Evolutionary conservation across 495 filamentous ascomycete species (phyloP), one percentile per base, ranked within the genome.

Genomic region (Clohesyomyces aquaticus): DNA sequence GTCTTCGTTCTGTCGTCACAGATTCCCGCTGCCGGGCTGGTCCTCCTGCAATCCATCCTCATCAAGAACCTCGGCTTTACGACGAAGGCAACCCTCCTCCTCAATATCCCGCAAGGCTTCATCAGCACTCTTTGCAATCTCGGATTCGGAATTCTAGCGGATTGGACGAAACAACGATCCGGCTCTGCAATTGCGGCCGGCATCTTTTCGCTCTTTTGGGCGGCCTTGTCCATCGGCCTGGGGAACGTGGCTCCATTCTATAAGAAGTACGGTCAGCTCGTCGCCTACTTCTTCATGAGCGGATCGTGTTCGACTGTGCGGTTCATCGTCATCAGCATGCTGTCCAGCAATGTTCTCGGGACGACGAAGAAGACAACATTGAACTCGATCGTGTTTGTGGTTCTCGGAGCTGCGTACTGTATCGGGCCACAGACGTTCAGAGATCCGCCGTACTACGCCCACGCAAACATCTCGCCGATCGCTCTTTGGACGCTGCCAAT

Each of bases 81-180:
- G n/a, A n/a, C n/a, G n/a, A n/a, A n/a, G n/a, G n/a, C n/a, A n/a
- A n/a, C n/a, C n/a, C n/a, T n/a, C n/a, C n/a, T n/a, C n/a, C n/a
- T n/a, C n/a, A n/a, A n/a, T n/a, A n/a, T n/a, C n/a, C n/a, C n/a
- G n/a, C n/a, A n/a, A n/a, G n/a, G n/a, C n/a, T n/a, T n/a, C n/a
- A n/a, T n/a, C n/a, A n/a, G n/a, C n/a, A n/a, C n/a, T n/a, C n/a
- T n/a, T n/a, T n/a, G n/a, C n/a, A n/a, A n/a, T n/a, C n/a, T n/a
- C n/a, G n/a, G n/a, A n/a, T n/a, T n/a, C n/a, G n/a, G 74, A 42
- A 29, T 78, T 10, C 73, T 75, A 0, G 74, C 76, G 1, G 69
- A 65, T 23, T 73, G 73, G 69, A 64, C 69, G 14, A 75, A 77
- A 18, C 72, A 74, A 26, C 73, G 76, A 26, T 75, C 75, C 16